Evolutionary conservation across 306 rosid genomes (phyloP).

Genomic region (Cicer pinnatifidum): DNA sequence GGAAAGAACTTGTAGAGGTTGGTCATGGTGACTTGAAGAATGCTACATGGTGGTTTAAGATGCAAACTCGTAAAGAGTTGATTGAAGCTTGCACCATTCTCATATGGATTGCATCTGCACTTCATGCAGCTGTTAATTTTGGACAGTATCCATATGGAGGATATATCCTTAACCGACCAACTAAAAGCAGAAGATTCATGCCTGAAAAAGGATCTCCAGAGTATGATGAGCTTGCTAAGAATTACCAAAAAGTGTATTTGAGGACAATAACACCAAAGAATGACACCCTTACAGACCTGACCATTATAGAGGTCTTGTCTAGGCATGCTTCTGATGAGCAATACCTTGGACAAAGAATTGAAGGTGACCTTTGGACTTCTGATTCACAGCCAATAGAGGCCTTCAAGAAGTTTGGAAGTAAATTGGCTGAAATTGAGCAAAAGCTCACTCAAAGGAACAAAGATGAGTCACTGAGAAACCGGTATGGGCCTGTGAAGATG

Average conservation of each 20-base stretch:
- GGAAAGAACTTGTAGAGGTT: constrained; percentile 63
- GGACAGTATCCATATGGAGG: constrained; percentile 80
- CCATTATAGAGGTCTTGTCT: constrained; percentile 68
- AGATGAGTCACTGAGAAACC: constrained; percentile 49
- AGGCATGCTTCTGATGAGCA: constrained; percentile 68
- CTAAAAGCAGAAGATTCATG: constrained; percentile 63
- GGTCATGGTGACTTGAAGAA: constrained; percentile 69
- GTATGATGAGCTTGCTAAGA: constrained; percentile 56
- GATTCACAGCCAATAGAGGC: constrained; percentile 26
- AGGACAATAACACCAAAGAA: constrained; percentile 63
- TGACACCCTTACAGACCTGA: constrained; percentile 57
- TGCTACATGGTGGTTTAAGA: constrained; percentile 60
- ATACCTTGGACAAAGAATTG: constrained; percentile 60
- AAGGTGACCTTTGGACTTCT: constrained; percentile 45
- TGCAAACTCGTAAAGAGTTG: constrained; percentile 56
- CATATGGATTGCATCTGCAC: constrained; percentile 74
- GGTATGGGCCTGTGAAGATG: constrained; percentile 67
- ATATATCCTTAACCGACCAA: constrained; percentile 69
- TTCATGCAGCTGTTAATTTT: constrained; percentile 74
- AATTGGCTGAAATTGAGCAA: constrained; percentile 42
- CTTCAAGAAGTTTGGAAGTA: constrained; percentile 45
- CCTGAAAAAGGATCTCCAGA: constrained; percentile 60
- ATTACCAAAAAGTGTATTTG: constrained; percentile 55
- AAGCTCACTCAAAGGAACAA: constrained; percentile 41
- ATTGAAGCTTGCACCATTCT: constrained; percentile 50